Conservation (phyloP, 2,329 filamentous ascomycete species). For the Claviceps arundinis region DNA sequence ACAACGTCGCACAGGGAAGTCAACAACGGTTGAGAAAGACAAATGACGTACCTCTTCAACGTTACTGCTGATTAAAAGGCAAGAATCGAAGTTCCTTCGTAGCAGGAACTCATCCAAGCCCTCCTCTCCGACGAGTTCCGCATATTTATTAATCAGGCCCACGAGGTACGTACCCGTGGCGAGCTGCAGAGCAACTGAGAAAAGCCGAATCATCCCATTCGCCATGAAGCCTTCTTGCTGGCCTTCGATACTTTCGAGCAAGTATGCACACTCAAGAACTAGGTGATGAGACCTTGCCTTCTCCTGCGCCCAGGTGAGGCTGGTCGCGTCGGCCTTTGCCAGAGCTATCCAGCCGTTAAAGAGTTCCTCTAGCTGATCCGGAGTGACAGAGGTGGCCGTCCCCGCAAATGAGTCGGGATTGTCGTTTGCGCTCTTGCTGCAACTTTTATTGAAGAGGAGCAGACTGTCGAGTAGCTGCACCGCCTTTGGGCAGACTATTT, state of each 20-base stretch:
- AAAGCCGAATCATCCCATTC: background rate
- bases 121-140: background rate
- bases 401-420: background rate
- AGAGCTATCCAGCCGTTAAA: background rate
- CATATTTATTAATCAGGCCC: background rate
- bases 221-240: background rate
- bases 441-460: conserved; percentile 5
- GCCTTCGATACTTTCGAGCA: background rate
- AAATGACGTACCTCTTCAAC: conserved; percentile 5
- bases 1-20: too few relatives aligned
- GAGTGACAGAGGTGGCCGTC: background rate
- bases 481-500: conserved; percentile 5
- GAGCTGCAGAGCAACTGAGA: conserved; percentile 3
- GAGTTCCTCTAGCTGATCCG: background rate
- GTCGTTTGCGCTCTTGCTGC: background rate
- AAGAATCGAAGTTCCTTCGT: background rate
- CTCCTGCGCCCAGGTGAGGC: background rate
- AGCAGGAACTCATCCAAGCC: conserved; percentile 5
- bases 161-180: background rate
- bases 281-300: background rate
- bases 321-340: background rate
- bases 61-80: conserved; percentile 8
- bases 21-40: too few relatives aligned
- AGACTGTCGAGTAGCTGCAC: conserved; percentile 8
- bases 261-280: conserved; percentile 7